Evolutionary conservation across 345 rosid species (phyloP), one percentile per base, ranked within the genome.

Genomic region (Bruguiera parviflora): DNA sequence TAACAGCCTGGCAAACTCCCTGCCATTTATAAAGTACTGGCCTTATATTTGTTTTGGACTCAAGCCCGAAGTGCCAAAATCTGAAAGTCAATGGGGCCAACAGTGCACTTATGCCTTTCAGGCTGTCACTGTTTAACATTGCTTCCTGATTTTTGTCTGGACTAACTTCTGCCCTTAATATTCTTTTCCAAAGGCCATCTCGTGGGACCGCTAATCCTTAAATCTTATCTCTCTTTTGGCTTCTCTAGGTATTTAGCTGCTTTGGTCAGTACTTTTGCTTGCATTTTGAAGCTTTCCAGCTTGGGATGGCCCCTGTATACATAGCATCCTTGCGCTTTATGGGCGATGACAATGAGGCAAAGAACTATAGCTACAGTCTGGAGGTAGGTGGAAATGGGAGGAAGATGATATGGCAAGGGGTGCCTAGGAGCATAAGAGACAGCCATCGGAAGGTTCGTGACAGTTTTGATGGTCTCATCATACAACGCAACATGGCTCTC

Each of bases 371-470:
- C 73, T 90, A 90, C 79, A 85, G 91, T 63, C 96, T 90, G 6
- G 92, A 88, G 78, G 96, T 90, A n/a, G 89, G 96, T 52, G 96
- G 96, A 24, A 88, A 84, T 6, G 92, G 91, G 53, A 83, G 92
- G 83, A 88, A 88, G 81, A 69, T 86, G 89, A 79, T 67, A 37
- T 89, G 90, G 89, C 92, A 87, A 79, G 92, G 96, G 46, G 90
- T 89, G 51, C 96, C 96, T 0, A 73, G 96, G 73, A 89, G 96
- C 84, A 82, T 87, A 69, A 71, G 92, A 70, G 96, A 90, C 76
- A 82, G 91, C 78, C 92, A 90, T 61, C 70, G 87, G 47, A 85
- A 90, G 78, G 96, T 90, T 51, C 92, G 92, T 0, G 96, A 88
- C 75, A 88, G 96, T 66, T 90, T 84, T 20, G 96, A 90, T 21